Evolutionary conservation across 2,329 filamentous ascomycete genomes (phyloP).

Genomic region (Dothiorella sarmentorum): DNA sequence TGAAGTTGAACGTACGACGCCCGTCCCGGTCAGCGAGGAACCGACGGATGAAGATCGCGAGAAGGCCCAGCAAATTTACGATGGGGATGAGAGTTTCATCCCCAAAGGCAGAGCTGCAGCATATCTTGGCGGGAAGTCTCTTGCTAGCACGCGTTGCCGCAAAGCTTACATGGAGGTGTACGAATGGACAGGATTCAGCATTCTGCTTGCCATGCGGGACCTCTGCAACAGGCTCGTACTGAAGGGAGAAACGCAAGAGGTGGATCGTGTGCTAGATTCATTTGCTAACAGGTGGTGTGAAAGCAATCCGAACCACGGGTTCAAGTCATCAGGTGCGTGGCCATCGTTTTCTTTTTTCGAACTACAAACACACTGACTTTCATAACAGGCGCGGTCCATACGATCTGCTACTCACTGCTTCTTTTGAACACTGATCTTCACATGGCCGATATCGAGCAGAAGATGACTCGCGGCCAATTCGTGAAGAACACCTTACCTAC

Average conservation of each 20-base stretch:
- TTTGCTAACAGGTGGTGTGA: constrained; percentile 89
- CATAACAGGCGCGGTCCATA: constrained; percentile 80
- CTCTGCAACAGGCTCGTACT: constrained; percentile 79
- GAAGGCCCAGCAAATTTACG: constrained; percentile 78
- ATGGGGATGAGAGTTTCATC: constrained; percentile 78
- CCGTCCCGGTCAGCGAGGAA: constrained; percentile 31
- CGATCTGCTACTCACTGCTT: constrained; percentile 93
- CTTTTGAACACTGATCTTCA: constrained; percentile 95
- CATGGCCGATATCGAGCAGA: constrained; percentile 88
- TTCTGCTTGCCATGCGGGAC: constrained; percentile 72
- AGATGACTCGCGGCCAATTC: constrained; percentile 94
- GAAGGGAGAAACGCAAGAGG: constrained; percentile 91
- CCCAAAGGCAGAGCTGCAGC: constrained; percentile 75
- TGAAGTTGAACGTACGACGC: constrained; percentile 23
- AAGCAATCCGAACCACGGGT: constrained; percentile 89
- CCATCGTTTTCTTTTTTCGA: background rate
- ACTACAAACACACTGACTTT: background rate
- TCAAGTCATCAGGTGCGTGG: constrained; percentile 71
- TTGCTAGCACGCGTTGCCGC: constrained; percentile 52
- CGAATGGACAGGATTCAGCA: constrained; percentile 77
- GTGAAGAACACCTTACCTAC: constrained; percentile 95
- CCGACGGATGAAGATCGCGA: constrained; percentile 66
- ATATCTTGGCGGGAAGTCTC: constrained; percentile 73
- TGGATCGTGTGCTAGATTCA: constrained; percentile 87
- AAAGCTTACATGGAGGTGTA: constrained; percentile 90